Percentiles rank a stretch among this genome's conserved stretches.
phyloP scores from a whole-genome alignment of 495 filamentous ascomycete species.

The Neurospora sp. region DNA sequence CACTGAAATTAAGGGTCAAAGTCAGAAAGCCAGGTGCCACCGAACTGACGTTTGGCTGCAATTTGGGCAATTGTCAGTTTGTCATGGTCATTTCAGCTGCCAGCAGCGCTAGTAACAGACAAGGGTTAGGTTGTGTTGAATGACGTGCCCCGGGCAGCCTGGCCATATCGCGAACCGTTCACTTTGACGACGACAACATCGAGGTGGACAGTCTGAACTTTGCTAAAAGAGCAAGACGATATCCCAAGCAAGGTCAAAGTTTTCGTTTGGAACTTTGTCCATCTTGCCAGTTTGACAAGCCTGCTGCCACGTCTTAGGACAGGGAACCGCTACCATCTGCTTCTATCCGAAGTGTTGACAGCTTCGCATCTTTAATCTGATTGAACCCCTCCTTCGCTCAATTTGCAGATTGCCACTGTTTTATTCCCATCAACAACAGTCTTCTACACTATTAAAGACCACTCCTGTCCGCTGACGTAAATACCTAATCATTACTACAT shows the following conservation, averaged over 20 bases:
- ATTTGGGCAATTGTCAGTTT: not conserved
- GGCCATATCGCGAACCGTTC: not conserved
- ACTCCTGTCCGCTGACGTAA: not conserved
- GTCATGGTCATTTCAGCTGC: not conserved
- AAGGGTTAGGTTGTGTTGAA: not conserved
- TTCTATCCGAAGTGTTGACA: not conserved
- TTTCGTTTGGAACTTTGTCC: not conserved
- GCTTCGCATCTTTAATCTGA: not conserved
- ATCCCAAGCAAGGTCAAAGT: not conserved
- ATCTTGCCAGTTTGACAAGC: not conserved
- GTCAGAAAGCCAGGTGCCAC: not conserved
- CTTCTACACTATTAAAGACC: not conserved
- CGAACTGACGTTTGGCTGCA: not conserved
- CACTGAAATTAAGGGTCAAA: not conserved
- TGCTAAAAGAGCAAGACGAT: not conserved
- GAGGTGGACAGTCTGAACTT: not conserved
- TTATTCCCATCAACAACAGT: not conserved
- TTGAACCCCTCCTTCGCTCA: not conserved
- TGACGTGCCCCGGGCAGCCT: constrained; percentile 6
- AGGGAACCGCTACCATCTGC: not conserved
- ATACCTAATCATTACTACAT: not conserved
- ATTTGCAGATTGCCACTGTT: not conserved
- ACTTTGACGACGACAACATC: not conserved
- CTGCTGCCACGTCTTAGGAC: not conserved
- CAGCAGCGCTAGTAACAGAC: not conserved